Conservation (phyloP, 768 basidiomycete genomes). For the Tylopilus subfusipes region DNA sequence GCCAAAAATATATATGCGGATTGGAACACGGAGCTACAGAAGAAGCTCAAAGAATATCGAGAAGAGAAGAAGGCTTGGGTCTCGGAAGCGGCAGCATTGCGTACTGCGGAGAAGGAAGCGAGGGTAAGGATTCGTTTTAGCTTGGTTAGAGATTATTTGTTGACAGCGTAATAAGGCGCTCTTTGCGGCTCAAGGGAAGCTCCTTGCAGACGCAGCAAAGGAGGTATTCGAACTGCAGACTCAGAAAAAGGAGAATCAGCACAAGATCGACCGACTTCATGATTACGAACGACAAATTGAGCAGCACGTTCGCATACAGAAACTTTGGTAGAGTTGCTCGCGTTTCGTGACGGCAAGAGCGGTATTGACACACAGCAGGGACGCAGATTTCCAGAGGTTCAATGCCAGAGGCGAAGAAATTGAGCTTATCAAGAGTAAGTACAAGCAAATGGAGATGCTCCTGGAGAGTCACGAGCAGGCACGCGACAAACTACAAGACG, state of each 20-base stretch:
- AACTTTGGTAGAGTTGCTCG: constrained; percentile 60
- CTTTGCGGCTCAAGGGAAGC: constrained; percentile 63
- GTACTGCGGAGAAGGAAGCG: constrained; percentile 67
- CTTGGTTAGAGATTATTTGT: not conserved
- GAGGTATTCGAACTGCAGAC: constrained; percentile 73
- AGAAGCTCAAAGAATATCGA: constrained; percentile 67
- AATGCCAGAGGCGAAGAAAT: constrained; percentile 62
- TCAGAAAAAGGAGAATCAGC: constrained; percentile 69
- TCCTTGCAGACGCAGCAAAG: constrained; percentile 64
- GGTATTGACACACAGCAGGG: constrained; percentile 44
- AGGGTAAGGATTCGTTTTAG: constrained; percentile 40
- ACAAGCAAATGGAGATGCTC: constrained; percentile 63
- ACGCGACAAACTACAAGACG: constrained; percentile 52
- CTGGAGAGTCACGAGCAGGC: constrained; percentile 56
- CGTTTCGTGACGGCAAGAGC: not conserved
- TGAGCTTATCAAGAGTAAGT: constrained; percentile 50
- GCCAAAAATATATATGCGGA: constrained; percentile 78
- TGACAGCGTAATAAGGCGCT: constrained; percentile 43
- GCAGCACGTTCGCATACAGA: constrained; percentile 71
- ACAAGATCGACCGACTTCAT: constrained; percentile 73
- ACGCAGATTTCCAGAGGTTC: constrained; percentile 67
- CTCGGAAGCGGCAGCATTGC: constrained; percentile 61
- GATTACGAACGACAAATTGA: constrained; percentile 90
- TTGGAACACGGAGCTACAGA: constrained; percentile 80
- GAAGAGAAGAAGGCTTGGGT: constrained; percentile 81